Percentiles rank a stretch among this genome's conserved stretches.
Evolutionary conservation across 2,329 filamentous ascomycete species (phyloP).

Genomic region (Colletotrichum sp.): DNA sequence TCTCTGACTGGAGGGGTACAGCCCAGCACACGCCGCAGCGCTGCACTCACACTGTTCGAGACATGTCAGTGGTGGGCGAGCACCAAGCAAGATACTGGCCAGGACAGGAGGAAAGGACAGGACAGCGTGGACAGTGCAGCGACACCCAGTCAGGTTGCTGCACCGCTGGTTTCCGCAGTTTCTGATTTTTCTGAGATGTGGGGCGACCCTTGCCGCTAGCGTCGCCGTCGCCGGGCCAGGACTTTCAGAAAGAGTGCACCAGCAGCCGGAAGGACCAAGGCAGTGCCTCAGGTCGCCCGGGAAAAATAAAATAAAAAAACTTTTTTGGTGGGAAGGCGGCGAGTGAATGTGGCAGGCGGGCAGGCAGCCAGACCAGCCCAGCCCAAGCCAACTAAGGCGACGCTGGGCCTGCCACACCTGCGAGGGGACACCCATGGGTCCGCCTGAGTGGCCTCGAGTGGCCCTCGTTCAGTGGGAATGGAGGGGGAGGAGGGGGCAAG

Average conservation of each 20-base stretch:
- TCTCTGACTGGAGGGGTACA: not conserved
- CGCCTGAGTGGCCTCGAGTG: not conserved
- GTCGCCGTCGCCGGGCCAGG: constrained; percentile 22
- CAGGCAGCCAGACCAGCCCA: not conserved
- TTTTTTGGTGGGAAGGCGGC: constrained; percentile 23
- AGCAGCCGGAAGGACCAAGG: not conserved
- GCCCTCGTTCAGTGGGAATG: not conserved
- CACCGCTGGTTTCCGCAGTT: constrained; percentile 22
- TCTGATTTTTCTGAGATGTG: constrained; percentile 20
- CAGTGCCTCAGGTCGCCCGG: not conserved
- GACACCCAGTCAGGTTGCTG: constrained; percentile 23
- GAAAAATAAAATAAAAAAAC: constrained; percentile 21
- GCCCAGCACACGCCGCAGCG: not conserved
- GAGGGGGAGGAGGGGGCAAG: not conserved
- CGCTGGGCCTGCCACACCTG: not conserved
- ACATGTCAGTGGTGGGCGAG: not conserved
- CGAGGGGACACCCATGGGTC: not conserved
- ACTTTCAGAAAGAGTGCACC: not conserved
- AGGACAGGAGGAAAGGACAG: not conserved
- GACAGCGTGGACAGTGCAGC: not conserved
- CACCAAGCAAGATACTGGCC: not conserved
- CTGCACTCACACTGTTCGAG: not conserved
- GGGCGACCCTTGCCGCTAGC: constrained; percentile 20
- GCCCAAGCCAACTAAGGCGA: not conserved
- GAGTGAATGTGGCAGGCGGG: not conserved